A percentile compares a stretch with the other conserved stretches of the same genome.
Evolutionary conservation across 345 rosid species (phyloP).

Genomic region (Citrus reticulata): DNA sequence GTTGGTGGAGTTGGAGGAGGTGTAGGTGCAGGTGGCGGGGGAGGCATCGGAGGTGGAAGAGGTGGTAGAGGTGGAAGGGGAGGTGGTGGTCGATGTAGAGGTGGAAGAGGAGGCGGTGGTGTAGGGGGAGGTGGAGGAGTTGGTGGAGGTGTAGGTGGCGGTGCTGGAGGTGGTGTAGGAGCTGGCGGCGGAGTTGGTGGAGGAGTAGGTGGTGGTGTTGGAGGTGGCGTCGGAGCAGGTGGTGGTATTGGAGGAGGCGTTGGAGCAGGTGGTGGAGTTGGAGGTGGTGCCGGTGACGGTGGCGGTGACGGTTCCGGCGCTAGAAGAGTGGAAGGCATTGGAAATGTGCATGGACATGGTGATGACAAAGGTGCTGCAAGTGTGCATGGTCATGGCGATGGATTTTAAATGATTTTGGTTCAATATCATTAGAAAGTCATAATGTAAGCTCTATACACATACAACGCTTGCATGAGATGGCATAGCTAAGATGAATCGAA

Average conservation of each 20-base stretch:
- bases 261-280: not conserved
- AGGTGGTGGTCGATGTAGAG: not conserved
- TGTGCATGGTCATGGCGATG: not conserved
- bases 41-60: not conserved
- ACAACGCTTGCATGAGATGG: not conserved
- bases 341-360: too few species aligned
- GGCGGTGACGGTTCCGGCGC: not conserved
- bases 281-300: not conserved
- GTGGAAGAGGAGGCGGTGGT: not conserved
- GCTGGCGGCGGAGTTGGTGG: not conserved
- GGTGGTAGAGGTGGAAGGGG: not conserved
- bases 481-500: not conserved
- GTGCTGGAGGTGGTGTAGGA: not conserved
- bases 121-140: not conserved
- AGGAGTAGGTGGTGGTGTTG: not conserved
- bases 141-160: not conserved
- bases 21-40: not conserved
- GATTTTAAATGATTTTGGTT: not conserved
- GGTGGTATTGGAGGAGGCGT: not conserved
- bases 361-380: not conserved
- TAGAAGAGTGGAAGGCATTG: not conserved
- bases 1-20: not conserved
- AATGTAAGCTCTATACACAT: not conserved
- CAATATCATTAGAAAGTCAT: not conserved
- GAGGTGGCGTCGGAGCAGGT: not conserved